phyloP scores from a whole-genome alignment of 2,329 filamentous ascomycete genomes.

The Dactylellina haptotyla region DNA sequence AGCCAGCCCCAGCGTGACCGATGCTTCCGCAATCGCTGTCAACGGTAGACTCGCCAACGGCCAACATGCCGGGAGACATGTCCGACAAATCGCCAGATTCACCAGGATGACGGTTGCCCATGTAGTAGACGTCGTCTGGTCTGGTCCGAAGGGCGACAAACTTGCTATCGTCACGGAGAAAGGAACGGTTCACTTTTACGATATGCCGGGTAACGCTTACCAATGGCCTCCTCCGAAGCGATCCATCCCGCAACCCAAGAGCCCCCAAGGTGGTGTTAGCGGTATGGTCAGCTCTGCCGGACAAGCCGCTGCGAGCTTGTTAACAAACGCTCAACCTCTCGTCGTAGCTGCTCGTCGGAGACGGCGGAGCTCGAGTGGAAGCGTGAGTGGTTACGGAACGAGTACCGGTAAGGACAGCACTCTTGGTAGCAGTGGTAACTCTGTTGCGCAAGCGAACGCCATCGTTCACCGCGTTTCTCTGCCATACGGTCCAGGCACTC shows the following conservation, averaged over 20 bases:
- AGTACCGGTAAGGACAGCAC: conserved; percentile 64
- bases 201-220: conserved; percentile 83
- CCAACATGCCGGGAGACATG: conserved; percentile 66
- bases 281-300: conserved; percentile 65
- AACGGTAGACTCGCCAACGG: conserved; percentile 57
- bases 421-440: conserved; percentile 60
- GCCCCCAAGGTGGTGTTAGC: conserved; percentile 62
- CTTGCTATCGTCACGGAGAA: conserved; percentile 91
- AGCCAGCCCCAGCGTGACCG: conserved; percentile 26
- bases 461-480: conserved; percentile 63
- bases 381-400: conserved; percentile 60
- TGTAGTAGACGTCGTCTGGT: conserved; percentile 91
- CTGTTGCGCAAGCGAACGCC: conserved; percentile 64
- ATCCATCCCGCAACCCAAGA: conserved; percentile 58
- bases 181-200: conserved; percentile 92
- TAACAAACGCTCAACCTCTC: conserved; percentile 72
- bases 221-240: conserved; percentile 81
- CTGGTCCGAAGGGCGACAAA: conserved; percentile 79
- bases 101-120: conserved; percentile 90
- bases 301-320: conserved; percentile 74
- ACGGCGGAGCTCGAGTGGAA: conserved; percentile 58
- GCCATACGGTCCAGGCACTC: conserved; percentile 60
- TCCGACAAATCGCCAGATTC: conserved; percentile 87
- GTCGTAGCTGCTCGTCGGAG: conserved; percentile 73
- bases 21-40: conserved; percentile 43